Evolutionary conservation across 805 yeast species (phyloP), one percentile per base, ranked within the genome.

Genomic region (Candida boidinii): DNA sequence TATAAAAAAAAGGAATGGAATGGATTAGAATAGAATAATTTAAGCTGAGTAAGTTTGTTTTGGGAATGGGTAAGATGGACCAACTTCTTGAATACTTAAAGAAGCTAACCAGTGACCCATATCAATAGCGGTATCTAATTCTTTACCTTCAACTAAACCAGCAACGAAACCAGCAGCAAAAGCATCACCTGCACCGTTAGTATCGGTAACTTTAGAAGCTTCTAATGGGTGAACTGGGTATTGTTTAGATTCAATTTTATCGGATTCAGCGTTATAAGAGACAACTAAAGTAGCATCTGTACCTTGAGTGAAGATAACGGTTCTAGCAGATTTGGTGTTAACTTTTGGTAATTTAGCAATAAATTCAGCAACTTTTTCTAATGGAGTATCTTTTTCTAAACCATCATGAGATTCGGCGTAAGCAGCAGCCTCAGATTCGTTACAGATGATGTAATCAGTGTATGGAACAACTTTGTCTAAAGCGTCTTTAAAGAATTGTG

Each of bases 141-240:
- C 47, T 57, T 81, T 76, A 11, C 79, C 85, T 59, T 78, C 64
- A 36, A 86, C 94, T 45, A 88, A 64, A 37, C 88, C 92, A 40
- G 95, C 95, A 43, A 87, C 62, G 60, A 90, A 88, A 38, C 97
- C 97, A 51, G 92, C 94, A 36, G 96, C 97, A 55, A 90, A 90
- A 11, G 96, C 96, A 57, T 90, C 96, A 61, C 97, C 97, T 29
- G 97, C 97, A 67, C 98, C 98, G 66, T 90, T 92, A 53, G 97
- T 85, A 68, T 92, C 99, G 38, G 71, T 78, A 39, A 92, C 71
- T 60, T 79, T 69, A 29, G 70, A 61, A 28, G 73, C 48, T 26
- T 73, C 81, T 52, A 92, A 73, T 38, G 79, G 73, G 46, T 74
- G 81, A 35, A 92, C 95, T 31, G 80, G 68, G 68, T 58, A 78